phyloP scores from a whole-genome alignment of 495 filamentous ascomycete genomes.

The Cairneyella variabilis region DNA sequence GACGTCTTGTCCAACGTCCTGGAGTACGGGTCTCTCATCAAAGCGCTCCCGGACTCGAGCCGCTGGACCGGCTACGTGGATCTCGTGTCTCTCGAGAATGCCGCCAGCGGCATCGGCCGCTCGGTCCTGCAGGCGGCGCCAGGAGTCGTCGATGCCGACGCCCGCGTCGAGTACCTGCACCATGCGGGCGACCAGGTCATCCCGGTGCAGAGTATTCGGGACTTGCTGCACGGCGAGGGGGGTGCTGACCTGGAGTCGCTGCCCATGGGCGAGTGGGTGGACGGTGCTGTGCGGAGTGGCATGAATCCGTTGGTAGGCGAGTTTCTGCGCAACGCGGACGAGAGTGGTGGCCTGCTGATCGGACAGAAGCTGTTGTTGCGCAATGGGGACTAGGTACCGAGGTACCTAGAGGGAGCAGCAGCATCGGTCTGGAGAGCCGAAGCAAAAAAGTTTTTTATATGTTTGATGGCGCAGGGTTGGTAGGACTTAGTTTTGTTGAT shows the following conservation, averaged over 20 bases:
- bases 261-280: conserved; percentile 8
- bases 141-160: background rate
- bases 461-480: background rate
- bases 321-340: background rate
- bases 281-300: background rate
- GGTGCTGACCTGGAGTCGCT: background rate
- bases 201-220: background rate
- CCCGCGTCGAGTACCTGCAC: conserved; percentile 1
- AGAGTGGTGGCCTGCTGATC: background rate
- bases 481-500: background rate
- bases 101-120: background rate
- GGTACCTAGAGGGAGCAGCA: background rate
- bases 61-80: conserved; percentile 10
- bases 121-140: background rate
- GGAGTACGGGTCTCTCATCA: conserved; percentile 18
- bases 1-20: conserved; percentile 23
- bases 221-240: background rate
- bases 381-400: background rate
- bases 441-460: background rate
- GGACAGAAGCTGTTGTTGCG: background rate
- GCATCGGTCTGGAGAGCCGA: background rate
- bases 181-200: conserved; percentile 2
- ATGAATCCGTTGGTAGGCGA: conserved; percentile 5
- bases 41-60: conserved; percentile 14
- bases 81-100: conserved; percentile 1